phyloP scores from a whole-genome alignment of 2,329 filamentous ascomycete species.

The Trichophyton simii region DNA sequence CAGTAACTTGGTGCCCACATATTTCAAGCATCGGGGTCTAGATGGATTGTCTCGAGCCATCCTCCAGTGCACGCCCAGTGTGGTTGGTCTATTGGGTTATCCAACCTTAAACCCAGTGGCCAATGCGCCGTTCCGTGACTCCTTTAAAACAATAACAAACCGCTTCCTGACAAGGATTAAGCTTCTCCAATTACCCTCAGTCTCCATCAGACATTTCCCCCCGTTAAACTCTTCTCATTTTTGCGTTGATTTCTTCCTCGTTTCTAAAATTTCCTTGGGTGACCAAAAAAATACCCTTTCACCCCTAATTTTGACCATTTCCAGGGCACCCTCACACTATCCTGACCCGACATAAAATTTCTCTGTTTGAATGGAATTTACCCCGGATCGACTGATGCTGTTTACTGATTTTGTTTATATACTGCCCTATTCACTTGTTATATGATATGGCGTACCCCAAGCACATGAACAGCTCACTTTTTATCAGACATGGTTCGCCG shows the following conservation, averaged over 20 bases:
- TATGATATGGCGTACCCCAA: neutral
- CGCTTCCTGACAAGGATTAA: neutral
- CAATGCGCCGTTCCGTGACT: neutral
- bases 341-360: neutral
- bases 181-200: neutral
- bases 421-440: neutral
- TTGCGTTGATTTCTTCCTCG: neutral
- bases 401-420: neutral
- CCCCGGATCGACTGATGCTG: neutral
- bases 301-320: neutral
- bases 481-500: neutral
- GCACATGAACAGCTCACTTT: neutral
- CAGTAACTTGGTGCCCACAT: neutral
- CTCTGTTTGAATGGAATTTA: neutral
- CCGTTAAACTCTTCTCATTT: neutral
- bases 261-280: neutral
- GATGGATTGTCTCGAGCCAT: constrained; percentile 1
- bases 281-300: neutral
- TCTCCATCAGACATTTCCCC: neutral
- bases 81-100: constrained; percentile 2
- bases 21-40: neutral
- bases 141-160: neutral
- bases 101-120: constrained; percentile 1
- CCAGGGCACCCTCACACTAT: neutral
- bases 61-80: neutral